Evolutionary conservation across 495 filamentous ascomycete species (phyloP).

Genomic region (Aspergillus olivimuriae): DNA sequence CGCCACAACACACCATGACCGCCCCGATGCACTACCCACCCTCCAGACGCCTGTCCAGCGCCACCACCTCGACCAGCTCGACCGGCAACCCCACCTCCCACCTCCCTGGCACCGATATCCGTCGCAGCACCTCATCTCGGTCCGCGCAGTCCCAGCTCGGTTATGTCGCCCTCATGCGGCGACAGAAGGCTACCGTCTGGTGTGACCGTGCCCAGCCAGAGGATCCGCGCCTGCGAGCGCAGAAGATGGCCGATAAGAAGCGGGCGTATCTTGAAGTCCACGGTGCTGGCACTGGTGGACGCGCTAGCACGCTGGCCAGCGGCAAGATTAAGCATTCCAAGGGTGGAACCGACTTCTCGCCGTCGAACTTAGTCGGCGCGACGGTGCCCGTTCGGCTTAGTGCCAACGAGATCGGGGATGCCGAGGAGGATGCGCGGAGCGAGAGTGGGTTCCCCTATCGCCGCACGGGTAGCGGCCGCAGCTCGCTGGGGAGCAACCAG

Average conservation of each 20-base stretch:
- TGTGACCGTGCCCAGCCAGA: constrained; percentile 92
- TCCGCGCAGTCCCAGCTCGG: constrained; percentile 52
- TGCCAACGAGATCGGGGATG: constrained; percentile 89
- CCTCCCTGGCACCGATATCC: constrained; percentile 50
- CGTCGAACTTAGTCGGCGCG: constrained; percentile 65
- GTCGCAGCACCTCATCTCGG: constrained; percentile 67
- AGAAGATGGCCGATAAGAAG: constrained; percentile 76
- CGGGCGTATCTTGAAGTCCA: constrained; percentile 77
- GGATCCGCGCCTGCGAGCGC: constrained; percentile 74
- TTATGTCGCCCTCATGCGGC: constrained; percentile 90
- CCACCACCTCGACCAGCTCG: constrained; percentile 61
- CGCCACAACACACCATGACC: constrained; percentile 26
- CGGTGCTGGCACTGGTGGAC: constrained; percentile 39
- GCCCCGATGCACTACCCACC: constrained; percentile 29
- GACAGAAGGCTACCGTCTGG: constrained; percentile 98
- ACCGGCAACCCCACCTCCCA: constrained; percentile 42
- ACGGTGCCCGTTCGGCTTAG: constrained; percentile 86
- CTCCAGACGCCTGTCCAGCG: constrained; percentile 63
- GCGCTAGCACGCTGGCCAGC: constrained; percentile 54
- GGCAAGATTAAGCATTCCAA: constrained; percentile 79
- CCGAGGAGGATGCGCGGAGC: constrained; percentile 60
- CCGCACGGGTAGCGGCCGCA: constrained; percentile 71
- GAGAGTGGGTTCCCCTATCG: constrained; percentile 56
- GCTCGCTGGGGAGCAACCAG: constrained; percentile 64
- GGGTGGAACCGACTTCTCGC: constrained; percentile 63